Percentiles rank a stretch among this genome's conserved stretches.
Evolutionary conservation across 108 stramenopile species (phyloP).

Genomic region (Skeletonema menzelii): DNA sequence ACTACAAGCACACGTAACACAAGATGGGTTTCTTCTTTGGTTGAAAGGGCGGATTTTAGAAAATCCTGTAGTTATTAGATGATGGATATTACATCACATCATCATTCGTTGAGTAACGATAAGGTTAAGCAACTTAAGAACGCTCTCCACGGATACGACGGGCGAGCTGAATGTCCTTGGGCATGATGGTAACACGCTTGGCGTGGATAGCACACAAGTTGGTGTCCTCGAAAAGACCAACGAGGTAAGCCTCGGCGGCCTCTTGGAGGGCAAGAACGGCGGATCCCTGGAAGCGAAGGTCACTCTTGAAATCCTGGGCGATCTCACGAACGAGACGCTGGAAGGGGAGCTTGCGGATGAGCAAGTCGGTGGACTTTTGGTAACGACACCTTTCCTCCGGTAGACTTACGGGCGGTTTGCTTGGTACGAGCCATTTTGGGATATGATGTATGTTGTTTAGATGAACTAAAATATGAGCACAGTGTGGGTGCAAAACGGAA

Average conservation of each 20-base stretch:
- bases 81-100: not conserved
- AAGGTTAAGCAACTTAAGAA: conserved; percentile 48
- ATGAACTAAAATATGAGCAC: no score
- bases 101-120: not conserved
- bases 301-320: conserved; percentile 86
- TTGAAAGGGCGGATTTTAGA: conserved; percentile 13
- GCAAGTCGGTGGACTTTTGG: conserved; percentile 92
- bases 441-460: no score
- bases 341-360: conserved; percentile 96
- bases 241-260: conserved; percentile 89
- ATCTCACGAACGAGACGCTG: conserved; percentile 90
- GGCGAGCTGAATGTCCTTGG: conserved; percentile 92
- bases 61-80: conserved; percentile 7
- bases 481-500: no score
- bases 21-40: not conserved
- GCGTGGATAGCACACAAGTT: conserved; percentile 97
- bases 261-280: conserved; percentile 94
- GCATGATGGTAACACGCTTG: conserved; percentile 97
- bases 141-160: conserved; percentile 86
- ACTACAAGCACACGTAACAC: not conserved
- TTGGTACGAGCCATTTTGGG: not conserved
- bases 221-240: conserved; percentile 93
- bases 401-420: conserved; percentile 21
- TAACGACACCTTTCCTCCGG: conserved; percentile 60
- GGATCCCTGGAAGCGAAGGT: conserved; percentile 92